phyloP scores from a whole-genome alignment of 345 rosid species.

The Clarkia xantiana region DNA sequence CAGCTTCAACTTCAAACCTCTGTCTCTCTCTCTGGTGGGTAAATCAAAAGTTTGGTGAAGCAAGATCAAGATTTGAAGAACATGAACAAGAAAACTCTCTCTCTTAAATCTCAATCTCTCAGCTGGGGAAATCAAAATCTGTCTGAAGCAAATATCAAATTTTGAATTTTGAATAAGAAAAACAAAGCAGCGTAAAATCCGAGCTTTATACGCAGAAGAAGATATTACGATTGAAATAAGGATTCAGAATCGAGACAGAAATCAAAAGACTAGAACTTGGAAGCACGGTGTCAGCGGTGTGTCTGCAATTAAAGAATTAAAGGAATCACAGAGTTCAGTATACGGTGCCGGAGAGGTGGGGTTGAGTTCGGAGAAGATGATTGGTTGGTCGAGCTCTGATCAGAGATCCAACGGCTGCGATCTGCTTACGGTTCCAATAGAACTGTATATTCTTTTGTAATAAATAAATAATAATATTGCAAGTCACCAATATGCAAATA shows the following conservation, averaged over 20 bases:
- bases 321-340: neutral
- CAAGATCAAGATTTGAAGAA: no score
- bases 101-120: no score
- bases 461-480: no score
- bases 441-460: no score
- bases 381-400: neutral
- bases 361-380: no score
- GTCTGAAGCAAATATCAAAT: neutral
- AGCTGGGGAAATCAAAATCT: neutral
- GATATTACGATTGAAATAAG: neutral
- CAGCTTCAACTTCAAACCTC: slow-evolving; percentile 32
- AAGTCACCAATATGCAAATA: slow-evolving; percentile 9
- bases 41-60: no score
- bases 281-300: slow-evolving; percentile 28
- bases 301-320: slow-evolving; percentile 1
- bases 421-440: neutral
- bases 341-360: neutral
- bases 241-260: neutral
- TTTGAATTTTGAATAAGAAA: neutral
- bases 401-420: slow-evolving; percentile 25
- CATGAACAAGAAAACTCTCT: no score
- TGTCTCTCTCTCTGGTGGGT: no score
- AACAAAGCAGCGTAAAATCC: slow-evolving; percentile 1
- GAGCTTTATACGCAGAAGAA: slow-evolving; percentile 5
- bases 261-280: slow-evolving; percentile 7